Evolutionary conservation across 305 asterid species (phyloP).

Genomic region (Andrographis paniculata): DNA sequence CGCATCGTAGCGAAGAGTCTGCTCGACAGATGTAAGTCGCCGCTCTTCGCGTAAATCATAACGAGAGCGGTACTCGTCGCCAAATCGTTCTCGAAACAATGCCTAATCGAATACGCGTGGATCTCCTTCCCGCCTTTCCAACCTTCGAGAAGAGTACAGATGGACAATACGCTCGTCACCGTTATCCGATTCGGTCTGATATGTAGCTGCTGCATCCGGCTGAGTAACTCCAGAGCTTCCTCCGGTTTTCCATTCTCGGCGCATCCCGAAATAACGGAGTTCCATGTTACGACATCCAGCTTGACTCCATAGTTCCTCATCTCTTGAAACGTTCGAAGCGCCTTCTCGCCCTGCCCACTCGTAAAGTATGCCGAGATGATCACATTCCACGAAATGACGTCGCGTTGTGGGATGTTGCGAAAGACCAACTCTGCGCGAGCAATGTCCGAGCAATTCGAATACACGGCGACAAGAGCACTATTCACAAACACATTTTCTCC

Average conservation of each 20-base stretch:
- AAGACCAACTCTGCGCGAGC: conserved; percentile 46
- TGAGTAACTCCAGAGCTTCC: conserved; percentile 36
- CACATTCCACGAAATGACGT: conserved; percentile 50
- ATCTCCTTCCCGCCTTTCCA: conserved; percentile 55
- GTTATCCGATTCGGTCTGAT: conserved; percentile 52
- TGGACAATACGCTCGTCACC: conserved; percentile 41
- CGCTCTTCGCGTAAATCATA: conserved; percentile 56
- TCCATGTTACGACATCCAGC: conserved; percentile 47
- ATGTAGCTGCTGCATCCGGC: conserved; percentile 44
- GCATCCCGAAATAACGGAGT: conserved; percentile 54
- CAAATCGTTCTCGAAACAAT: conserved; percentile 33
- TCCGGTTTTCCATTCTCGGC: conserved; percentile 38
- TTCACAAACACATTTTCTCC: conserved; percentile 43
- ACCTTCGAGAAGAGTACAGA: conserved; percentile 38
- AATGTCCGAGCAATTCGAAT: conserved; percentile 54
- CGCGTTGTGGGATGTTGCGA: conserved; percentile 24
- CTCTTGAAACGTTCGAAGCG: conserved; percentile 30
- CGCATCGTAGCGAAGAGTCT: conserved; percentile 39
- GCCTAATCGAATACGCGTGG: conserved; percentile 36
- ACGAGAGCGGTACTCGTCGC: conserved; percentile 43
- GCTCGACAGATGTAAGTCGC: conserved; percentile 37
- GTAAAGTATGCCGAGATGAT: conserved; percentile 53
- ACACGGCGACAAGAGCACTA: conserved; percentile 65
- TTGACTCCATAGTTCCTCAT: conserved; percentile 38
- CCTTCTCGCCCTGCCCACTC: conserved; percentile 43